These are phyloP conservation scores for Stephanocyclus meneghinianus DNA, from an alignment of 352 stramenopile species.

Conservation along the genomic window DNA sequence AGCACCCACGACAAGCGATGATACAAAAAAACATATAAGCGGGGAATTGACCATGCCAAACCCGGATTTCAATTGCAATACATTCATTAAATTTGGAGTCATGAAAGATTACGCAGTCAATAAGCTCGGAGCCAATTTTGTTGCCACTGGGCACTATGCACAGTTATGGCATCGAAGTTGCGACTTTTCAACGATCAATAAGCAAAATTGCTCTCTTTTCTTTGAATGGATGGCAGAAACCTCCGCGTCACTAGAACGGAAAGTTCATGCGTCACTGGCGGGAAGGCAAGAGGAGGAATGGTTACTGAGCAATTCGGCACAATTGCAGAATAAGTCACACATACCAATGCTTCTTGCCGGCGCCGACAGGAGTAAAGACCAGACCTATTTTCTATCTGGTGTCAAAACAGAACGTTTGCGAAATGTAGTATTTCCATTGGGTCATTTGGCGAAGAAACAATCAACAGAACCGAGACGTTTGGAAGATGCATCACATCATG, in stretches of 20 bases:
- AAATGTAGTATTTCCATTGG: slow-evolving; percentile 93
- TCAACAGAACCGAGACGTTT: background rate
- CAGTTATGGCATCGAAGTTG: slow-evolving; percentile 72
- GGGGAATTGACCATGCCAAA: slow-evolving; percentile 45
- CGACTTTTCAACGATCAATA: background rate
- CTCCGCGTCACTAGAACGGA: slow-evolving; percentile 9
- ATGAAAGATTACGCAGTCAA: slow-evolving; percentile 90
- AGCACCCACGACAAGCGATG: background rate
- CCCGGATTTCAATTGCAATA: slow-evolving; percentile 92
- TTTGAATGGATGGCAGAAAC: slow-evolving; percentile 29
- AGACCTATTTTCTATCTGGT: slow-evolving; percentile 95
- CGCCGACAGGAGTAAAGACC: slow-evolving; percentile 90
- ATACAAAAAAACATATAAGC: slow-evolving; percentile 44
- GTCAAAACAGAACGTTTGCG: slow-evolving; percentile 60
- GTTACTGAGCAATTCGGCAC: slow-evolving; percentile 22
- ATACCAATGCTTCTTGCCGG: slow-evolving; percentile 85
- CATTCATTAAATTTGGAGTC: slow-evolving; percentile 97
- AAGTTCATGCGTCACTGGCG: slow-evolving; percentile 19
- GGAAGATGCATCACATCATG: background rate
- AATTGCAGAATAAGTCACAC: background rate
- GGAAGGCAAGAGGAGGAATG: slow-evolving; percentile 44
- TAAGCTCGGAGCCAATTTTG: slow-evolving; percentile 86
- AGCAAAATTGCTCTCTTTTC: slow-evolving; percentile 5
- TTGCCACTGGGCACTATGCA: slow-evolving; percentile 97
- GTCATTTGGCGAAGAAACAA: slow-evolving; percentile 87